Base-by-base conservation (phyloP, 257 asterid genomes). In the Echites panduratus region DNA sequence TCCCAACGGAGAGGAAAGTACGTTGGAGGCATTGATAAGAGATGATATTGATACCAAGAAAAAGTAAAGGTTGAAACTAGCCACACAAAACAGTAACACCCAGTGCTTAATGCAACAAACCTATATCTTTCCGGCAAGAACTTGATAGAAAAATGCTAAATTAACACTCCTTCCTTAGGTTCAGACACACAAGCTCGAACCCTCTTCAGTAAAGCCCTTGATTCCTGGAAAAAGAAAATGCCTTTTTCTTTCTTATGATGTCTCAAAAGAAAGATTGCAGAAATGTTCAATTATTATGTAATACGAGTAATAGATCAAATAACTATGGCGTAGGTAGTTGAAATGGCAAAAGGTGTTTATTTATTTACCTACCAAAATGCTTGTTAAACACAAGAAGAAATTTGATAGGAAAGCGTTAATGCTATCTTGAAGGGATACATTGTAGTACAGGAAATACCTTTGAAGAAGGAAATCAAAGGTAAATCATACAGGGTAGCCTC, bases 1-100 rank as follows among this genome's bases (percentile, higher is more conserved):
- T 94, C 99, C 99, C 99, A 94, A 61, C 99, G 78, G 5, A 94
- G 89, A 68, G 99, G 99, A 73, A 94, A 92, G 84, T 91, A 84
- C 7, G 82, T 78, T 10, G 95, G 87, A 57, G 94, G 88, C 96
- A 87, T 91, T 66, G 45, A 4, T 19, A 74, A 49, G 40, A 70
- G 24, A 73, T 68, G 66, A 29, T 66, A 44, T 47, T 54, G 40
- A n/a, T 20, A 48, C 17, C 1, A 19, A 0, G 5, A 13, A 14
- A 49, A 49, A 7, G 0, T 20, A 53, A 49, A 16, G 54, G 50
- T 29, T 38, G 54, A 57, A 50, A 38, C 52, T 65, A 78, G 76
- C 65, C 73, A 26, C 54, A 59, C 68, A 72, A 72, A n/a, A 10
- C 54, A 14, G 9, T 41, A 32, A 1, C 41, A 57, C 70, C 71